A percentile compares a stretch with the other conserved stretches of the same genome.
Conservation (phyloP, 139 green algal species). For the Picochlorum costavermella region DNA sequence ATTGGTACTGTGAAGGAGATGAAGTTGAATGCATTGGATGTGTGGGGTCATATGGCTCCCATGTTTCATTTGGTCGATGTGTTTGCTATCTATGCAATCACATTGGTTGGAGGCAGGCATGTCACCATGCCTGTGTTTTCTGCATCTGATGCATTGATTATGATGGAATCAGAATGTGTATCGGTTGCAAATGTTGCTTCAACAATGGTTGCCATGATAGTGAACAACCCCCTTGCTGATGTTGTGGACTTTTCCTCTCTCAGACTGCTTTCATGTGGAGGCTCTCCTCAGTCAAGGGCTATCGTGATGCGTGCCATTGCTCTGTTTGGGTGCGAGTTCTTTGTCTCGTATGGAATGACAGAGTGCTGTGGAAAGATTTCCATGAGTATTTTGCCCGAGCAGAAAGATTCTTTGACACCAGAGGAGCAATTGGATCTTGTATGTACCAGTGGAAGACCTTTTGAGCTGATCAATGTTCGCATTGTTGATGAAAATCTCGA, state of each 20-base stretch:
- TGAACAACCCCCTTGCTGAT: constrained; percentile 57
- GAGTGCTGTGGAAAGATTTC: constrained; percentile 91
- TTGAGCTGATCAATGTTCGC: constrained; percentile 59
- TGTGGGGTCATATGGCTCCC: constrained; percentile 81
- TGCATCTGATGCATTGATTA: constrained; percentile 42
- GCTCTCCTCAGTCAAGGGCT: constrained; percentile 58
- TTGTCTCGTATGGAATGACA: constrained; percentile 90
- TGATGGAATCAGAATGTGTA: constrained; percentile 78
- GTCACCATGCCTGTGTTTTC: constrained; percentile 63
- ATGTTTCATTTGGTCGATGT: constrained; percentile 94
- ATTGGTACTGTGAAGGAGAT: constrained; percentile 71
- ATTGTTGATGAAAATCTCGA: constrained; percentile 41
- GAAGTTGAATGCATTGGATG: constrained; percentile 55
- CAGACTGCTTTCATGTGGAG: constrained; percentile 73
- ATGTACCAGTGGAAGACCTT: constrained; percentile 59
- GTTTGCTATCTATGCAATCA: constrained; percentile 85
- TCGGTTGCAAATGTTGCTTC: constrained; percentile 71
- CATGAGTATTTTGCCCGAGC: constrained; percentile 71
- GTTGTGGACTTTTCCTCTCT: constrained; percentile 59
- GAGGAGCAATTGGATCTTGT: constrained; percentile 49
- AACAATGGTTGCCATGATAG: constrained; percentile 81
- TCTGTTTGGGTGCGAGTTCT: constrained; percentile 73
- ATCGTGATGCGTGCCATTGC: constrained; percentile 46
- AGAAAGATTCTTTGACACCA: neutral
- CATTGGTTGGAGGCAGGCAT: constrained; percentile 69